Percentiles rank a stretch among this genome's conserved stretches.
phyloP scores from a whole-genome alignment of 23 red algal species.

The Gracilariopsis chorda region DNA sequence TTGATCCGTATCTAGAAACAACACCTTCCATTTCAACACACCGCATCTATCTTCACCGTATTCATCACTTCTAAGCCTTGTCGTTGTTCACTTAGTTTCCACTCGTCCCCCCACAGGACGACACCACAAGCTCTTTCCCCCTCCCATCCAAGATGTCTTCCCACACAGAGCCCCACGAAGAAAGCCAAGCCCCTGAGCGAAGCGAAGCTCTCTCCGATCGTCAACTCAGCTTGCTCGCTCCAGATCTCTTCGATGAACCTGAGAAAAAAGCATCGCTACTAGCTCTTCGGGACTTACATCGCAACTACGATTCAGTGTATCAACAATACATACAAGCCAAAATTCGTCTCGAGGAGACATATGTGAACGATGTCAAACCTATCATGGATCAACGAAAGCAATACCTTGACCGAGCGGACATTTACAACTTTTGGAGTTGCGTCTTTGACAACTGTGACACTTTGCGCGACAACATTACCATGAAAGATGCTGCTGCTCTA shows the following conservation, averaged over 20 bases:
- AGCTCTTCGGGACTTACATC: constrained; percentile 39
- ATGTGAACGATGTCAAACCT: neutral
- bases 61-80: too few relatives aligned
- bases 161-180: too few relatives aligned
- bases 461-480: constrained; percentile 49
- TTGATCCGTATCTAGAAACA: too few relatives aligned
- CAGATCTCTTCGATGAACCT: neutral
- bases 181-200: neutral
- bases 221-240: neutral
- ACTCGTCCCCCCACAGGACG: too few relatives aligned
- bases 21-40: too few relatives aligned
- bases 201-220: neutral
- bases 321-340: neutral
- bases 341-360: constrained; percentile 27
- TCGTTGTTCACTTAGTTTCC: too few relatives aligned
- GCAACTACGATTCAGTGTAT: constrained; percentile 19
- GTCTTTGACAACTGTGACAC: constrained; percentile 52
- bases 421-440: constrained; percentile 42
- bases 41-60: too few relatives aligned
- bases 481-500: constrained; percentile 25
- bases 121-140: too few relatives aligned
- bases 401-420: neutral
- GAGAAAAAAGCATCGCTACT: neutral
- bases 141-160: too few relatives aligned
- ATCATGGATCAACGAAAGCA: constrained; percentile 3